These are phyloP conservation scores for Boletellus sp. DNA, from an alignment of 768 basidiomycete genomes.

Conservation along the genomic window DNA sequence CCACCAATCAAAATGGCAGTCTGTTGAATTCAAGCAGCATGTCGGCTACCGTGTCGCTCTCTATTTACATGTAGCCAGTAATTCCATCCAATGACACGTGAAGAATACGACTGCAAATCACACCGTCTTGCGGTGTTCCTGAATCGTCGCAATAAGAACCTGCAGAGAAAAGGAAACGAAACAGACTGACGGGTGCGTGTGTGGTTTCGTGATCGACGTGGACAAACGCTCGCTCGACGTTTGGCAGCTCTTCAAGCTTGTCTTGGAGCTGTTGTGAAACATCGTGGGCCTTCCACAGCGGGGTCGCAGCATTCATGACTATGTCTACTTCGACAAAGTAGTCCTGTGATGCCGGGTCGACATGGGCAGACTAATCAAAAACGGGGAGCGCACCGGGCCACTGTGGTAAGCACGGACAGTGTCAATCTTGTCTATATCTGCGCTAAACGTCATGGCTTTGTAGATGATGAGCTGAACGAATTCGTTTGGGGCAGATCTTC, in stretches of 20 bases:
- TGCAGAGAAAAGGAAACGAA: not conserved
- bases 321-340: conserved; percentile 96
- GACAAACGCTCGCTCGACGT: conserved; percentile 91
- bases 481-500: conserved; percentile 87
- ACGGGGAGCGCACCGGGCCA: conserved; percentile 53
- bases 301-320: conserved; percentile 86
- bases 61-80: too few species aligned
- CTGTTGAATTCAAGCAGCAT: conserved; percentile 2
- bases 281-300: conserved; percentile 87
- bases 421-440: conserved; percentile 83
- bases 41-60: not conserved
- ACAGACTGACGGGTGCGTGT: conserved; percentile 55
- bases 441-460: conserved; percentile 83
- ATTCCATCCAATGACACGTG: not conserved
- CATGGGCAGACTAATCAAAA: not conserved
- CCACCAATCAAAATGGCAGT: too few species aligned
- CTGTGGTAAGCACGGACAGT: conserved; percentile 93
- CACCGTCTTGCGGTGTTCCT: conserved; percentile 45
- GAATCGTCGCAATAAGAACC: not conserved
- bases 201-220: conserved; percentile 93
- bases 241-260: conserved; percentile 83
- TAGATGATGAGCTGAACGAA: conserved; percentile 90
- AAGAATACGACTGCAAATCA: conserved; percentile 2
- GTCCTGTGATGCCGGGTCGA: conserved; percentile 41
- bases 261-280: conserved; percentile 81